Evolutionary conservation across 495 filamentous ascomycete species (phyloP).

Genomic region (Hypoxylon trugodes): DNA sequence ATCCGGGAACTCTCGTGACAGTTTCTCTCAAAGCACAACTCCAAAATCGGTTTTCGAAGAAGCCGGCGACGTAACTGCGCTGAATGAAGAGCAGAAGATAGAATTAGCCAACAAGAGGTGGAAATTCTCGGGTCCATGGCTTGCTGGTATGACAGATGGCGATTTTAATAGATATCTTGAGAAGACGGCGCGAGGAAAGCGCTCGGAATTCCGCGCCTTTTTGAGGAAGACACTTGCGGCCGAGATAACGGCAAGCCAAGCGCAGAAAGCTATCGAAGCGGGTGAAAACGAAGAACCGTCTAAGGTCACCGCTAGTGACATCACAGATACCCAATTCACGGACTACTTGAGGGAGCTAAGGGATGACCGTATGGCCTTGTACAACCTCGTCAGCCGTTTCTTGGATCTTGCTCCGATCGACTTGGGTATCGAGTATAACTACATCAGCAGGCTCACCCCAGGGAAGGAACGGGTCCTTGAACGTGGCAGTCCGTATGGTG

Average conservation of each 20-base stretch:
- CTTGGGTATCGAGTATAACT: neutral
- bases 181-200: slow-evolving; percentile 67
- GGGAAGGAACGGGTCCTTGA: slow-evolving; percentile 25
- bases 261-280: slow-evolving; percentile 44
- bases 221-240: slow-evolving; percentile 58
- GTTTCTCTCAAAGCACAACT: slow-evolving; percentile 4
- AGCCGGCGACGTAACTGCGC: slow-evolving; percentile 58
- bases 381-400: slow-evolving; percentile 60
- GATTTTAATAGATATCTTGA: slow-evolving; percentile 73
- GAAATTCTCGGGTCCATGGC: slow-evolving; percentile 84
- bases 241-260: slow-evolving; percentile 61
- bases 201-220: slow-evolving; percentile 68
- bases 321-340: slow-evolving; percentile 68
- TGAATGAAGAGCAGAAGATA: slow-evolving; percentile 40
- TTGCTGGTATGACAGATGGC: slow-evolving; percentile 75
- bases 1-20: slow-evolving; percentile 35
- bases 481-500: slow-evolving; percentile 58
- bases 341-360: slow-evolving; percentile 69
- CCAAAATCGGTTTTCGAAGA: slow-evolving; percentile 67
- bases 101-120: slow-evolving; percentile 60
- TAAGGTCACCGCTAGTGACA: slow-evolving; percentile 45
- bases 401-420: slow-evolving; percentile 60
- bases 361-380: slow-evolving; percentile 55
- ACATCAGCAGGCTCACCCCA: slow-evolving; percentile 28
- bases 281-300: slow-evolving; percentile 19